A percentile compares a stretch with the other conserved stretches of the same genome.
Conservation (phyloP, 306 rosid genomes). For the Acmispon strigosus region DNA sequence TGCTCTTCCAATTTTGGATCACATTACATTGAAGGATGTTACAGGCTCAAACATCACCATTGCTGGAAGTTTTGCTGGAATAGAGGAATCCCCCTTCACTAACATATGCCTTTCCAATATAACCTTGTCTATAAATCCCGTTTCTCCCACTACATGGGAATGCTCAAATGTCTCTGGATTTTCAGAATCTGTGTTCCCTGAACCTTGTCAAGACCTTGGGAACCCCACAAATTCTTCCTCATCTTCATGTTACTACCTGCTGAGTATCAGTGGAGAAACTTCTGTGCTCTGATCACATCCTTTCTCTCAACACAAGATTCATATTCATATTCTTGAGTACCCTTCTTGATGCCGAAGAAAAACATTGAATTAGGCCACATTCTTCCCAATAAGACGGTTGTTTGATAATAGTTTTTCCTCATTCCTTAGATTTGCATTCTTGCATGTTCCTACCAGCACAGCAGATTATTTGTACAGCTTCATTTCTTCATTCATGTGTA, state of each 20-base stretch:
- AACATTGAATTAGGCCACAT: slow-evolving; percentile 34
- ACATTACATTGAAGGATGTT: slow-evolving; percentile 59
- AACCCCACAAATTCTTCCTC: slow-evolving; percentile 44
- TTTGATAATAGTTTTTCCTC: slow-evolving; percentile 42
- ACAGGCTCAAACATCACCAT: slow-evolving; percentile 56
- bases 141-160: slow-evolving; percentile 55
- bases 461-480: slow-evolving; percentile 92
- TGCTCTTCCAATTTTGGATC: slow-evolving; percentile 68
- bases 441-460: slow-evolving; percentile 63
- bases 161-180: slow-evolving; percentile 81
- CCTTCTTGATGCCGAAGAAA: slow-evolving; percentile 7
- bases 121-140: slow-evolving; percentile 48
- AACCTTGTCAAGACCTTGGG: slow-evolving; percentile 68
- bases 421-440: slow-evolving; percentile 51
- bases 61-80: slow-evolving; percentile 72
- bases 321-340: slow-evolving; percentile 25
- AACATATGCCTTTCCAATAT: slow-evolving; percentile 75
- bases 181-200: slow-evolving; percentile 65
- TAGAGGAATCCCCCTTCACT: slow-evolving; percentile 82
- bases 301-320: slow-evolving; percentile 28
- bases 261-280: slow-evolving; percentile 34
- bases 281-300: slow-evolving; percentile 38
- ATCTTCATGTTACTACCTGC: slow-evolving; percentile 44
- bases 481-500: slow-evolving; percentile 94
- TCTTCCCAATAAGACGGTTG: slow-evolving; percentile 68